phyloP scores from a whole-genome alignment of 768 basidiomycete genomes.

The Mycena capillaripes region DNA sequence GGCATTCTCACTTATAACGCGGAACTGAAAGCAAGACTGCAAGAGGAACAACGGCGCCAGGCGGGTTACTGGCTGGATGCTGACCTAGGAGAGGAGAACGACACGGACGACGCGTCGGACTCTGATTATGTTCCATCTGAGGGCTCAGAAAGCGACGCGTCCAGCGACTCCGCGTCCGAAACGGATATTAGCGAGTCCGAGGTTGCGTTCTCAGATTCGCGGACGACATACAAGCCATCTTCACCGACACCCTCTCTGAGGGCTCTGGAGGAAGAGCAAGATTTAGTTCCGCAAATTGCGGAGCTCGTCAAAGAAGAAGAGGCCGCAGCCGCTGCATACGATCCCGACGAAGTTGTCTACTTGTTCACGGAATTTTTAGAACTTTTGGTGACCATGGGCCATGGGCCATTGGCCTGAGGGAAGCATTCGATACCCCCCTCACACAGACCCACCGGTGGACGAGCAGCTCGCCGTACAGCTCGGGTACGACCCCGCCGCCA shows the following conservation, averaged over 20 bases:
- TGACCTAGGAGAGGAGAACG: not conserved
- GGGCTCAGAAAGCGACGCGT: not conserved
- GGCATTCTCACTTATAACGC: not conserved
- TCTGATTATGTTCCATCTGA: slow-evolving; percentile 12
- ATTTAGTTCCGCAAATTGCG: slow-evolving; percentile 5
- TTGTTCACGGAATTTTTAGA: slow-evolving; percentile 23
- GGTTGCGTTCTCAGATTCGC: not conserved
- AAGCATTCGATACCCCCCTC: slow-evolving; percentile 17
- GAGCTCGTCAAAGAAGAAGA: slow-evolving; percentile 23
- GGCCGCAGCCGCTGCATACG: slow-evolving; percentile 12
- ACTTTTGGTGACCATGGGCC: slow-evolving; percentile 22
- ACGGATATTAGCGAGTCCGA: slow-evolving; percentile 7
- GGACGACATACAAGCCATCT: not conserved
- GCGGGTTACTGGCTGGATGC: slow-evolving; percentile 24
- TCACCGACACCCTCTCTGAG: not conserved
- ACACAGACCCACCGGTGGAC: slow-evolving; percentile 14
- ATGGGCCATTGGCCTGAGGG: slow-evolving; percentile 28
- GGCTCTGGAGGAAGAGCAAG: not conserved
- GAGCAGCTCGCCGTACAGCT: slow-evolving; percentile 14
- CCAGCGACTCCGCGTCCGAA: not conserved
- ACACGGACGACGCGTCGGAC: not conserved
- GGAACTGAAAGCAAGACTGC: too few relatives aligned
- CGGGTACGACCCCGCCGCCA: slow-evolving; percentile 18
- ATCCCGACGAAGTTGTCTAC: slow-evolving; percentile 23
- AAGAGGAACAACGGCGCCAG: not conserved